phyloP scores from a whole-genome alignment of 345 rosid species.

The Euclidium syriacum region DNA sequence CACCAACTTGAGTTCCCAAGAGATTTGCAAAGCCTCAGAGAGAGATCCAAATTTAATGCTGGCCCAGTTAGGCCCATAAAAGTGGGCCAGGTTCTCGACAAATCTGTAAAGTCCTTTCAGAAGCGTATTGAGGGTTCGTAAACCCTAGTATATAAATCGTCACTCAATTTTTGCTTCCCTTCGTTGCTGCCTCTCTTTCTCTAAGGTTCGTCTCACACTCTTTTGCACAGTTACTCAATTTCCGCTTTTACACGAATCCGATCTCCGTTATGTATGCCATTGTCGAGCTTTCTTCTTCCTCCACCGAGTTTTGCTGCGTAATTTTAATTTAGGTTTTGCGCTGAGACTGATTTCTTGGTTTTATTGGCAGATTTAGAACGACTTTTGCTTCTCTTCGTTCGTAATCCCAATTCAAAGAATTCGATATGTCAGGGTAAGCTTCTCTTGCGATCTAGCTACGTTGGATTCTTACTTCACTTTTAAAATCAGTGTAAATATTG shows the following conservation, averaged over 20 bases:
- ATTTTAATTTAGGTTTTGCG: neutral
- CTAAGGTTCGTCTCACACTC: constrained; percentile 15
- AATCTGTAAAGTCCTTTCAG: neutral
- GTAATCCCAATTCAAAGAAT: neutral
- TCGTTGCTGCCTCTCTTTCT: constrained; percentile 16
- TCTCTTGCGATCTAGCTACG: neutral
- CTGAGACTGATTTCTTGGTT: neutral
- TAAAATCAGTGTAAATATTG: neutral
- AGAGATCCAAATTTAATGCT: neutral
- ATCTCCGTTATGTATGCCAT: neutral
- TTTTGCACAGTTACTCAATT: neutral
- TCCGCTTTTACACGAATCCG: too few species aligned
- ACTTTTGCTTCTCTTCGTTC: neutral
- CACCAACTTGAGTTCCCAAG: too few species aligned
- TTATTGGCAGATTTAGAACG: neutral
- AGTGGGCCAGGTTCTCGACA: neutral
- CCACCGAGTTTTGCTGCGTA: neutral
- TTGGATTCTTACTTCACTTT: neutral
- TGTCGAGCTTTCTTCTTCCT: neutral
- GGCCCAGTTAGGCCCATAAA: constrained; percentile 4
- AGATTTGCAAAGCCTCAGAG: too few species aligned
- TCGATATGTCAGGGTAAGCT: constrained; percentile 33
- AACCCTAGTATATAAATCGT: constrained; percentile 24
- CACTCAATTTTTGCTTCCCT: neutral
- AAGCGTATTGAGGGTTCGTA: constrained; percentile 7